Percentiles rank a stretch among this genome's conserved stretches.
These are phyloP conservation scores for Xylaria venustula DNA, from an alignment of 495 filamentous ascomycete genomes.

Conservation along the genomic window DNA sequence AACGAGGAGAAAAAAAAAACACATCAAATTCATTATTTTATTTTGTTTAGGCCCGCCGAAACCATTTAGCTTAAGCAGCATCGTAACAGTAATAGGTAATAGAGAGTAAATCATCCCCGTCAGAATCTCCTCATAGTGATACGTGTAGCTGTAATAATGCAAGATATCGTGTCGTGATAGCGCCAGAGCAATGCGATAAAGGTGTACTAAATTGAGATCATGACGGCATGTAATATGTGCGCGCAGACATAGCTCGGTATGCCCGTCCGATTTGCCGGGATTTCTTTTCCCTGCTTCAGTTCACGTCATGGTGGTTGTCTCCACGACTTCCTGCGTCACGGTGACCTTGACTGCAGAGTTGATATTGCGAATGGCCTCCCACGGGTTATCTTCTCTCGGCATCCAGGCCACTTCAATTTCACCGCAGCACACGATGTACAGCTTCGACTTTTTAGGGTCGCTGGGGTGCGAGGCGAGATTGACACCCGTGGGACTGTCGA, in stretches of 20 bases:
- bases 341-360: conserved; percentile 24
- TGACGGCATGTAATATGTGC: neutral
- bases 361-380: conserved; percentile 27
- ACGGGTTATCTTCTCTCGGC: conserved; percentile 24
- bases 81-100: neutral
- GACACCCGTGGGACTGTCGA: conserved; percentile 27
- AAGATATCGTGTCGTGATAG: neutral
- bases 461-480: conserved; percentile 17
- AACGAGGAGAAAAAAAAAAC: neutral
- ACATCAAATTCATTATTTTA: too few species aligned
- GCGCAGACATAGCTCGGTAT: neutral
- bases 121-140: neutral
- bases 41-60: neutral
- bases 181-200: conserved; percentile 6
- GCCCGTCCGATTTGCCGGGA: neutral
- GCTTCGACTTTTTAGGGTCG: conserved; percentile 19
- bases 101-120: neutral
- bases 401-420: conserved; percentile 30
- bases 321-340: conserved; percentile 14
- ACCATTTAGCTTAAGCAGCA: neutral
- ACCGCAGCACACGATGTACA: conserved; percentile 30
- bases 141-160: neutral
- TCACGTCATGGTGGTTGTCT: neutral
- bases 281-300: neutral
- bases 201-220: neutral